phyloP scores from a whole-genome alignment of 2,329 filamentous ascomycete genomes.

The Penicillium sp. region DNA sequence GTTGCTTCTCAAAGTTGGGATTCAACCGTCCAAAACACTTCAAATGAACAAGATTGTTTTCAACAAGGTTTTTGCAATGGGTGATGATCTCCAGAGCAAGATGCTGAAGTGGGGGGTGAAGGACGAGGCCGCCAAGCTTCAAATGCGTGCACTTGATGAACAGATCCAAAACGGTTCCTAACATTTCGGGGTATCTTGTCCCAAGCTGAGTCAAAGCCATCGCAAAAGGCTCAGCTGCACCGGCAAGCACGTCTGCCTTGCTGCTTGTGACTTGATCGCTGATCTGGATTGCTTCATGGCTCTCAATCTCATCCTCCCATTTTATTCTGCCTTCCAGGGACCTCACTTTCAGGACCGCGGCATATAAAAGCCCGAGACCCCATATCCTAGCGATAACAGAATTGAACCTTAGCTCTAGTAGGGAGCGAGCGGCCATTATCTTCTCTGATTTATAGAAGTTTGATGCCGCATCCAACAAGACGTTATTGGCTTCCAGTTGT shows the following conservation, averaged over 20 bases:
- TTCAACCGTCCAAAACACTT: constrained; percentile 5
- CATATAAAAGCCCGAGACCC: constrained; percentile 11
- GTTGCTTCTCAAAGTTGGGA: constrained; percentile 5
- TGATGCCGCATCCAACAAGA: not conserved
- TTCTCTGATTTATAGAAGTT: not conserved
- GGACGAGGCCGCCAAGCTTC: constrained; percentile 2
- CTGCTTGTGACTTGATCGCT: not conserved
- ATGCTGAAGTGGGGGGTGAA: constrained; percentile 6
- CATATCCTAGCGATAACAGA: constrained; percentile 4
- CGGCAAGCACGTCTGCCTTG: not conserved
- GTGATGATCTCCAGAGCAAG: constrained; percentile 9
- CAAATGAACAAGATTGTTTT: constrained; percentile 13
- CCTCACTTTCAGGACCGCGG: constrained; percentile 2
- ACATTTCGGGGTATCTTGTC: not conserved
- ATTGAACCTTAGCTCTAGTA: constrained; percentile 13
- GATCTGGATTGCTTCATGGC: not conserved
- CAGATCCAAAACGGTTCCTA: constrained; percentile 1
- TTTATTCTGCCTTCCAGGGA: not conserved
- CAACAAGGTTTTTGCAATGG: constrained; percentile 13
- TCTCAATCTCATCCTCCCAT: not conserved
- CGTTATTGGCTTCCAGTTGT: constrained; percentile 2
- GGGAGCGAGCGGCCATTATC: not conserved
- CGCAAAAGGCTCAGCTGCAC: not conserved
- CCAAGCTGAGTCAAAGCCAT: not conserved
- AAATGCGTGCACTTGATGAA: constrained; percentile 6